These are phyloP conservation scores for Aspergillus sp. DNA, from an alignment of 2,329 filamentous ascomycete species.

Conservation along the genomic window DNA sequence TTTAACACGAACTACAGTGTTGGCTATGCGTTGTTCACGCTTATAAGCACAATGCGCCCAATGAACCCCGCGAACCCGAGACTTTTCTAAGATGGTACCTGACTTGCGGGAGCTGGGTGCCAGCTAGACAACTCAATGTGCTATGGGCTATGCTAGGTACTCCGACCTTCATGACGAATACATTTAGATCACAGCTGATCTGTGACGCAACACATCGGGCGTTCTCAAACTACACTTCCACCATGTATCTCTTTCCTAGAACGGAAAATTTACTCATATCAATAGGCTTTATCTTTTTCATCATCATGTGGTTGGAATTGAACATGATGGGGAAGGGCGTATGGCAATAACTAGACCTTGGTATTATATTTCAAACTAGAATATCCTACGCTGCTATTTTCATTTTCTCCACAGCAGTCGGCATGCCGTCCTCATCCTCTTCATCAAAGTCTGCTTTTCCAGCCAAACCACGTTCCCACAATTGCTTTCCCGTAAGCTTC, in stretches of 20 bases:
- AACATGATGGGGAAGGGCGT: background rate
- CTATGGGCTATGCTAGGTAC: background rate
- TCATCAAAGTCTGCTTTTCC: constrained; percentile 66
- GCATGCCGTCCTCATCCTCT: constrained; percentile 63
- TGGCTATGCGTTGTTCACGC: background rate
- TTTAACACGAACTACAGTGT: background rate
- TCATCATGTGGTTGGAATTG: background rate
- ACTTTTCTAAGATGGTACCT: background rate
- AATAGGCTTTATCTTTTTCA: background rate
- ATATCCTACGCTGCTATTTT: constrained; percentile 60
- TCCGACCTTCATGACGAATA: background rate
- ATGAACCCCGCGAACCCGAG: background rate
- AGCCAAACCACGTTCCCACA: constrained; percentile 74
- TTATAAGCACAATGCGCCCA: background rate
- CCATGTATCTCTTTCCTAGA: background rate
- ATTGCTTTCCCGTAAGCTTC: constrained; percentile 69
- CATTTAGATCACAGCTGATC: background rate
- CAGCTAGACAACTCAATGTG: background rate
- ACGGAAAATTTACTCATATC: background rate
- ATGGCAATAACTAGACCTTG: background rate
- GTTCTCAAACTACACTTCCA: background rate
- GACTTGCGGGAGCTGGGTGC: background rate
- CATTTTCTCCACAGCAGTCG: constrained; percentile 64
- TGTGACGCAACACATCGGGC: background rate
- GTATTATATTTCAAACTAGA: constrained; percentile 11